These are phyloP conservation scores for Aureoboletus auriporus DNA, from an alignment of 768 basidiomycete species.

Conservation along the genomic window DNA sequence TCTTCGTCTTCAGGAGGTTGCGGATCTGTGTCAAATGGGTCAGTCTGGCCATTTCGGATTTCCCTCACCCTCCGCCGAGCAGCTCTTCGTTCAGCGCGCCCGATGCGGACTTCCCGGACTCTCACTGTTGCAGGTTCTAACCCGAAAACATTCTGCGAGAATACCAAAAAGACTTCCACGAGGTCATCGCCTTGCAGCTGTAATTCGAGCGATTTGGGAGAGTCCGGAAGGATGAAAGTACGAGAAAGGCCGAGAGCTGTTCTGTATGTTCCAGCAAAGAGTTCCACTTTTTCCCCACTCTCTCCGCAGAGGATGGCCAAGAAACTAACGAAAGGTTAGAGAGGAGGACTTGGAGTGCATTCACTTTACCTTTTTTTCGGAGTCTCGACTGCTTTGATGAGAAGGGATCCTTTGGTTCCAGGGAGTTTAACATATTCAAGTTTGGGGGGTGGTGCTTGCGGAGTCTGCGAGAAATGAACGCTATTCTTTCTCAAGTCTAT, in stretches of 20 bases:
- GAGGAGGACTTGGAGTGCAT: neutral
- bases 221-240: slow-evolving; percentile 90
- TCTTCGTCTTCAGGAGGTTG: slow-evolving; percentile 46
- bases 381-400: slow-evolving; percentile 87
- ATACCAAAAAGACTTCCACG: slow-evolving; percentile 88
- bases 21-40: slow-evolving; percentile 41
- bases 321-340: slow-evolving; percentile 49
- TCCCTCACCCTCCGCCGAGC: slow-evolving; percentile 78
- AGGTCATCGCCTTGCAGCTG: slow-evolving; percentile 91
- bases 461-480: slow-evolving; percentile 30
- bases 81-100: slow-evolving; percentile 81
- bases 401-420: slow-evolving; percentile 79
- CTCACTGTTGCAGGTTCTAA: slow-evolving; percentile 90
- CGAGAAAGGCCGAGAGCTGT: slow-evolving; percentile 89
- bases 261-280: slow-evolving; percentile 88
- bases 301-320: slow-evolving; percentile 91
- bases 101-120: slow-evolving; percentile 90
- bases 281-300: slow-evolving; percentile 87
- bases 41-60: slow-evolving; percentile 48
- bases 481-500: slow-evolving; percentile 36
- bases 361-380: slow-evolving; percentile 71
- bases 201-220: slow-evolving; percentile 80
- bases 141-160: slow-evolving; percentile 89
- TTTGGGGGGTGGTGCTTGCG: slow-evolving; percentile 71
- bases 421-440: slow-evolving; percentile 91